These are phyloP conservation scores for Teratosphaeriaceae sp. DNA, from an alignment of 2,329 filamentous ascomycete genomes.

Conservation along the genomic window DNA sequence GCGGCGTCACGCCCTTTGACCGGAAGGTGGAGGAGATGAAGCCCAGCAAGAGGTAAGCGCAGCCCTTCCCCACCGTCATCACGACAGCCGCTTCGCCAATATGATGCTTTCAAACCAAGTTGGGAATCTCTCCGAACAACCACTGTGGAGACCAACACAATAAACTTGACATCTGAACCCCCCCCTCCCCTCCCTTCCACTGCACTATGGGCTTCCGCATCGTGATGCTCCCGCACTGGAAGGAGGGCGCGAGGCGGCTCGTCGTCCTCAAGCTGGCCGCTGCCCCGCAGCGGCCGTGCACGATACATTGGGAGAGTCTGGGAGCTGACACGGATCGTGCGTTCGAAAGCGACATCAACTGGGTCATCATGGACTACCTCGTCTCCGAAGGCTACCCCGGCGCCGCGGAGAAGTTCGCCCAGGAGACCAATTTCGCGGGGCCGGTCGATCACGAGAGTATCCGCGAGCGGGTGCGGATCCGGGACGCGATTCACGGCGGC, in stretches of 20 bases:
- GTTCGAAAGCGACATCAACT: conserved; percentile 76
- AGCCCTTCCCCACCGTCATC: background rate
- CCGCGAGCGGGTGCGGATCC: conserved; percentile 71
- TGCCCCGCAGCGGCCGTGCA: background rate
- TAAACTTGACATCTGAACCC: conserved; percentile 49
- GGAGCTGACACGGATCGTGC: conserved; percentile 14
- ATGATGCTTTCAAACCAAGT: conserved; percentile 85
- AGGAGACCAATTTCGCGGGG: conserved; percentile 79
- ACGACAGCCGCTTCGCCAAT: conserved; percentile 34
- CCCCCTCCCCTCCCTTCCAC: no score
- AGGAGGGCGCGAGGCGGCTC: background rate
- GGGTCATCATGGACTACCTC: conserved; percentile 91
- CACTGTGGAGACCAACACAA: conserved; percentile 80
- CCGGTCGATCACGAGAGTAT: conserved; percentile 65
- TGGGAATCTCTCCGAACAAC: conserved; percentile 99
- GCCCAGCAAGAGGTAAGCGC: conserved; percentile 67
- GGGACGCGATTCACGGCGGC: conserved; percentile 76
- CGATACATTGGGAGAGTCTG: conserved; percentile 3
- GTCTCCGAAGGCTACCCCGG: conserved; percentile 92
- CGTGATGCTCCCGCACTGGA: conserved; percentile 9
- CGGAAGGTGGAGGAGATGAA: conserved; percentile 76
- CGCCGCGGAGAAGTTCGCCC: conserved; percentile 87
- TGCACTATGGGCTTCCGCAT: conserved; percentile 5
- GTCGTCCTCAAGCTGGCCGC: background rate
- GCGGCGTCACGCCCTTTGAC: conserved; percentile 68